Evolutionary conservation across 352 stramenopile genomes (phyloP).

Genomic region (Globisporangium parvum): DNA sequence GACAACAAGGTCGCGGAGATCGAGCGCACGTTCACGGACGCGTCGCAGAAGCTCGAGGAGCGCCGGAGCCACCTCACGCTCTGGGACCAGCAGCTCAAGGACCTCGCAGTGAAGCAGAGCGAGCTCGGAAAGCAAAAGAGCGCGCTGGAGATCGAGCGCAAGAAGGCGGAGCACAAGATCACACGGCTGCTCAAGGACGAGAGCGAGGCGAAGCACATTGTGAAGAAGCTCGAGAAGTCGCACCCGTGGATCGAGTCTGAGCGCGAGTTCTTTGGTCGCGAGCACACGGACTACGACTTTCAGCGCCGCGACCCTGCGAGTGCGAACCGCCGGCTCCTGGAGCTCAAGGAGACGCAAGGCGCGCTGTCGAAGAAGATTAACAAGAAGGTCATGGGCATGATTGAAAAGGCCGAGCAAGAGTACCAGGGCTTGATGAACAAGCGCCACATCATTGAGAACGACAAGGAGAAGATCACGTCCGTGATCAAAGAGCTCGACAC

Average conservation of each 20-base stretch:
- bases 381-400: constrained; percentile 99
- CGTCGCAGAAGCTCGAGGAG: constrained; percentile 62
- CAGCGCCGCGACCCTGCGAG: constrained; percentile 77
- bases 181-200: constrained; percentile 91
- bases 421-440: constrained; percentile 98
- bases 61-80: constrained; percentile 62
- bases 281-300: constrained; percentile 98
- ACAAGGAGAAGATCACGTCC: constrained; percentile 98
- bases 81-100: constrained; percentile 90
- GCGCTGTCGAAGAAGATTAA: constrained; percentile 98
- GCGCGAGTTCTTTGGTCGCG: constrained; percentile 95
- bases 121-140: constrained; percentile 82
- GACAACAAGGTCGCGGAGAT: constrained; percentile 60
- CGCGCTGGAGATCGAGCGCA: constrained; percentile 90
- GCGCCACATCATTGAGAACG: constrained; percentile 97
- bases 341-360: constrained; percentile 92
- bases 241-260: constrained; percentile 97
- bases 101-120: constrained; percentile 78
- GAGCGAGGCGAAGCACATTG: constrained; percentile 83
- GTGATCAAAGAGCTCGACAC: constrained; percentile 99
- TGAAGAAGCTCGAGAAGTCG: constrained; percentile 91
- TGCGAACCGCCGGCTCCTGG: constrained; percentile 83
- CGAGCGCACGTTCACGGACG: constrained; percentile 53
- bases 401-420: constrained; percentile 98
- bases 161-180: constrained; percentile 94